phyloP scores from a whole-genome alignment of 2,329 filamentous ascomycete genomes.

The Calcarisporium arbuscula region DNA sequence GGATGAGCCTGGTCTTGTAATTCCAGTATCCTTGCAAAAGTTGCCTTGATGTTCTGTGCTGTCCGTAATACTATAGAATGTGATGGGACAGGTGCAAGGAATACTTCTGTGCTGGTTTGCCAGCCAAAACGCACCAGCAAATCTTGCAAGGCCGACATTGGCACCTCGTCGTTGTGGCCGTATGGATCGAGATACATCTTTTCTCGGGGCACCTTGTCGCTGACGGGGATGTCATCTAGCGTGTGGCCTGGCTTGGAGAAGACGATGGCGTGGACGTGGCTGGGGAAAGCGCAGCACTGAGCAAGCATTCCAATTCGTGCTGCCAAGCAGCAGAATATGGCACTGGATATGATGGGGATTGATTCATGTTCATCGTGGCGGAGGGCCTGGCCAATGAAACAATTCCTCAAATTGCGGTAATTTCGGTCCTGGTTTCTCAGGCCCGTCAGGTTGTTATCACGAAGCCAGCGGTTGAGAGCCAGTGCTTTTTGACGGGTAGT shows the following conservation, averaged over 20 bases:
- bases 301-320: conserved; percentile 68
- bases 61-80: conserved; percentile 67
- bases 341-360: conserved; percentile 77
- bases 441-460: conserved; percentile 61
- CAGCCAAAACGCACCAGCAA: conserved; percentile 48
- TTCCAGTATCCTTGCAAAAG: conserved; percentile 36
- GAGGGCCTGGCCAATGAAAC: conserved; percentile 77
- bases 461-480: conserved; percentile 63
- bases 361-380: conserved; percentile 68
- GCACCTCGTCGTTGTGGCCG: conserved; percentile 60
- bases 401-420: conserved; percentile 79
- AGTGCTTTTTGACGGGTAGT: conserved; percentile 63
- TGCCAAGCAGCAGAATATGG: conserved; percentile 79
- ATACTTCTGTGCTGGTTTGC: conserved; percentile 36
- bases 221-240: conserved; percentile 44
- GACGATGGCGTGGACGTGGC: conserved; percentile 78
- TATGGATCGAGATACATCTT: conserved; percentile 83
- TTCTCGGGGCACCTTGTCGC: conserved; percentile 21
- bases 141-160: conserved; percentile 48
- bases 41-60: conserved; percentile 69
- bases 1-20: conserved; percentile 20
- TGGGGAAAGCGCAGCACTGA: conserved; percentile 73
- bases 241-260: conserved; percentile 53
- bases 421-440: conserved; percentile 56
- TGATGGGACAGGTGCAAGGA: conserved; percentile 58